Conservation (phyloP, 2,329 filamentous ascomycete species). For the Mariannaea sp. region DNA sequence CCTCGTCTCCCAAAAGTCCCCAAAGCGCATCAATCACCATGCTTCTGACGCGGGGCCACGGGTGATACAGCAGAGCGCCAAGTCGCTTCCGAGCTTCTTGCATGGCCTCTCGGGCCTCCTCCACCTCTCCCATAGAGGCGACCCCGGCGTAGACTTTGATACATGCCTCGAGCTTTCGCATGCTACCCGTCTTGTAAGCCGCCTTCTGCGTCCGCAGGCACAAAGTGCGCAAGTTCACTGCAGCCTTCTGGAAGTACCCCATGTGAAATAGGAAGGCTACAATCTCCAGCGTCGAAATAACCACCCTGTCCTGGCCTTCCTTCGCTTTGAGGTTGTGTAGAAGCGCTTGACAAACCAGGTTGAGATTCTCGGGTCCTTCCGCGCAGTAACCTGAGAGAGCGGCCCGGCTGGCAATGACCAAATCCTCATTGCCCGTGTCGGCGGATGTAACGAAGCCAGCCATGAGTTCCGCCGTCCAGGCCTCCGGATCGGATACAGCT, state of each 20-base stretch:
- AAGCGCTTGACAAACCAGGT: slow-evolving; percentile 56
- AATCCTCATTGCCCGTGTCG: slow-evolving; percentile 76
- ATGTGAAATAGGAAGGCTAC: slow-evolving; percentile 76
- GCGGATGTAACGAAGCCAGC: slow-evolving; percentile 74
- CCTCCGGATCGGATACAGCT: slow-evolving; percentile 37
- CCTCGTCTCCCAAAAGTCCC: slow-evolving; percentile 46
- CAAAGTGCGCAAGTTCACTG: slow-evolving; percentile 58
- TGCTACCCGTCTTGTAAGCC: slow-evolving; percentile 81
- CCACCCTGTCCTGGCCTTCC: slow-evolving; percentile 68
- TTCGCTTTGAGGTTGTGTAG: slow-evolving; percentile 57
- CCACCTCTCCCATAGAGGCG: slow-evolving; percentile 45
- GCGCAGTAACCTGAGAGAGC: slow-evolving; percentile 64
- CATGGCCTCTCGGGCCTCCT: slow-evolving; percentile 42
- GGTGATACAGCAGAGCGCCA: slow-evolving; percentile 74
- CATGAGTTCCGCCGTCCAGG: slow-evolving; percentile 60
- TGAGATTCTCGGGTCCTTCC: slow-evolving; percentile 45
- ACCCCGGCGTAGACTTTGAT: slow-evolving; percentile 79
- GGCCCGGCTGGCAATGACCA: slow-evolving; percentile 70
- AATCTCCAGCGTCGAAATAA: slow-evolving; percentile 78
- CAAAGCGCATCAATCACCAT: slow-evolving; percentile 66
- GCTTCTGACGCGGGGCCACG: slow-evolving; percentile 75
- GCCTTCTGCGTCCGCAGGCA: slow-evolving; percentile 76
- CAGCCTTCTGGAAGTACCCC: slow-evolving; percentile 51
- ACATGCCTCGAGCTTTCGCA: slow-evolving; percentile 80
- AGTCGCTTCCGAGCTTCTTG: slow-evolving; percentile 69